Evolutionary conservation across 129 eudicot species (phyloP), one percentile per base, ranked within the genome.

Genomic region (Helianthus tuberosus): DNA sequence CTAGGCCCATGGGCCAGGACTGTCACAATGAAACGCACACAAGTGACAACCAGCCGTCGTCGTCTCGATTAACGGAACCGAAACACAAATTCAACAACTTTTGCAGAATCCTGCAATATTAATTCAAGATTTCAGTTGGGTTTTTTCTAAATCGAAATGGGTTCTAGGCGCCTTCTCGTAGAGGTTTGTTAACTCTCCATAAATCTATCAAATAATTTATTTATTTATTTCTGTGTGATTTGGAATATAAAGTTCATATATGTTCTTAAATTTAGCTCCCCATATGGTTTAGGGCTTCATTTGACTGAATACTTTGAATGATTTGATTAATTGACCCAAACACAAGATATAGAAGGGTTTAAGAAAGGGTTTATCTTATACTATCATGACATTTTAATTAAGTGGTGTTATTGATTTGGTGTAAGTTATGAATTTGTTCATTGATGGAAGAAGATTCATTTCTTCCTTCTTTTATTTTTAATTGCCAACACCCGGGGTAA

Each of bases 281-380:
- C 3, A 1, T 1, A 0, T 27, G 32, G 32, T 27, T 27, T 14
- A 32, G 0, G 6, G 73, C 48, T 68, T 14, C 46, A 14, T 14
- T 27, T 29, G 15, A 46, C n/a, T 67, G 9, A 49, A 25, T 7
- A 25, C 50, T 6, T 14, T 50, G 61, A 50, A 29, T 50, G 43
- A 8, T 68, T 49, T 47, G 11, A 72, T 27, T 53, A 39, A 39
- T 39, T 39, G 46, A 39, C 8, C 59, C 68, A 14, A 32, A 51
- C 1, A 14, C 62, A 69, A 48, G 17, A 32, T 1, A 1, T 15
- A 73, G 8, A 66, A 43, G 66, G 81, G 75, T 69, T 69, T 77
- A 46, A 68, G 64, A 69, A 69, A 60, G 41, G 76, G 81, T 62
- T 77, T 77, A 77, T 57, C 43, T 57, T 76, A 57, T 35, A 51